These are phyloP conservation scores for Emmonsiellopsis sp. DNA, from an alignment of 2,329 filamentous ascomycete genomes.

Conservation along the genomic window DNA sequence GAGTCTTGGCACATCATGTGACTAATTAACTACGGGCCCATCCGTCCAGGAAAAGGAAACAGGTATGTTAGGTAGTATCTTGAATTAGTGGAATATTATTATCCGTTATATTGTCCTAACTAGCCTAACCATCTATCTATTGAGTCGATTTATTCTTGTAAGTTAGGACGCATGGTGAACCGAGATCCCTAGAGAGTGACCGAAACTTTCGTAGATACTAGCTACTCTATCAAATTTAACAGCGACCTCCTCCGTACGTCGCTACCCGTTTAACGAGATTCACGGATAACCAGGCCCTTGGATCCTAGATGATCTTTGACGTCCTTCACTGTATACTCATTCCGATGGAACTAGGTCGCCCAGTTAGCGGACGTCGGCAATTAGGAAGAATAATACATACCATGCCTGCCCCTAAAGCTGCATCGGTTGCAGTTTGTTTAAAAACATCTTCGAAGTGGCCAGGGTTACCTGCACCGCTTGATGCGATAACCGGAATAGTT, in stretches of 20 bases:
- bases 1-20: too few relatives aligned
- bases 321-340: slow-evolving; percentile 87
- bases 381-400: slow-evolving; percentile 31
- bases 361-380: background rate
- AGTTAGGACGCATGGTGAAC: too few relatives aligned
- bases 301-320: slow-evolving; percentile 74
- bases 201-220: too few relatives aligned
- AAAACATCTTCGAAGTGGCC: slow-evolving; percentile 89
- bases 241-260: too few relatives aligned
- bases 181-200: too few relatives aligned
- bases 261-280: slow-evolving; percentile 35
- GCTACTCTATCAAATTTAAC: too few relatives aligned
- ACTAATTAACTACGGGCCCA: too few relatives aligned
- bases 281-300: slow-evolving; percentile 67
- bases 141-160: background rate
- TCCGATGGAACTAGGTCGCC: slow-evolving; percentile 64
- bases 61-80: too few relatives aligned
- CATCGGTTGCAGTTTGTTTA: slow-evolving; percentile 73
- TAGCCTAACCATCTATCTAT: background rate
- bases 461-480: slow-evolving; percentile 81
- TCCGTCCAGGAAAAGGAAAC: too few relatives aligned
- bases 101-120: too few relatives aligned
- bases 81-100: too few relatives aligned
- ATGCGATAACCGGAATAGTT: slow-evolving; percentile 89
- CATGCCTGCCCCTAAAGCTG: slow-evolving; percentile 91